Percentiles rank a stretch among this genome's conserved stretches.
Evolutionary conservation across 441 rosid species (phyloP).

Genomic region (Erodium texanum): DNA sequence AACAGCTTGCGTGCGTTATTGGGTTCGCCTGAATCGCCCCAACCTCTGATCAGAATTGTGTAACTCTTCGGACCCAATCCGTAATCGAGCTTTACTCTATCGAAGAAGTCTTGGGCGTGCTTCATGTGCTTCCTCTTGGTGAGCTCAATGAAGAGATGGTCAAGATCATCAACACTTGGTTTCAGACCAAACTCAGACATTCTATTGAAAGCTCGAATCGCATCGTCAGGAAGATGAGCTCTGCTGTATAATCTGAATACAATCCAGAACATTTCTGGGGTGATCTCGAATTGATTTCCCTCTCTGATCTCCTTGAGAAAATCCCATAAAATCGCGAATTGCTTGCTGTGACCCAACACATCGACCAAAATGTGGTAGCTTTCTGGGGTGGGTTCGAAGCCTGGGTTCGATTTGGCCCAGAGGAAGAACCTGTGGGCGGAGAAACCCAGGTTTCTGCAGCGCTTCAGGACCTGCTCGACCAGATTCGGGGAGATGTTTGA

Average conservation of each 20-base stretch:
- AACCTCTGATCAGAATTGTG: conserved; percentile 57
- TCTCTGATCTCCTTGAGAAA: conserved; percentile 65
- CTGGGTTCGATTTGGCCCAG: conserved; percentile 60
- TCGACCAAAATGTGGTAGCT: conserved; percentile 69
- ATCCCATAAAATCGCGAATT: conserved; percentile 75
- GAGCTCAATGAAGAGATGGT: conserved; percentile 48
- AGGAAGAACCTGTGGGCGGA: conserved; percentile 84
- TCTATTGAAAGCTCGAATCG: conserved; percentile 59
- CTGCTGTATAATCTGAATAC: conserved; percentile 66
- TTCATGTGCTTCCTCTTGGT: conserved; percentile 61
- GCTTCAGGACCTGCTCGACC: conserved; percentile 74
- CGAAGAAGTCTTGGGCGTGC: conserved; percentile 53
- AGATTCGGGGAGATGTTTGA: conserved; percentile 42
- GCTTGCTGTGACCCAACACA: conserved; percentile 50
- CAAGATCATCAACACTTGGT: conserved; percentile 58
- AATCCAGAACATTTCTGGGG: conserved; percentile 53
- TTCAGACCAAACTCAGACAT: conserved; percentile 73
- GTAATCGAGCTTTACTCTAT: conserved; percentile 33
- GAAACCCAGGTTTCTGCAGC: conserved; percentile 76
- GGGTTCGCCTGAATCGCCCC: conserved; percentile 48
- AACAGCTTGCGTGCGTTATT: conserved; percentile 52
- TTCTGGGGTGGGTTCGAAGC: conserved; percentile 44
- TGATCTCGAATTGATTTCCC: conserved; percentile 29
- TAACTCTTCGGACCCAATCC: conserved; percentile 43
- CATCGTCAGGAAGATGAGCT: conserved; percentile 68